Conservation (phyloP, 179 eudicot species). For the Gypsophila paniculata region DNA sequence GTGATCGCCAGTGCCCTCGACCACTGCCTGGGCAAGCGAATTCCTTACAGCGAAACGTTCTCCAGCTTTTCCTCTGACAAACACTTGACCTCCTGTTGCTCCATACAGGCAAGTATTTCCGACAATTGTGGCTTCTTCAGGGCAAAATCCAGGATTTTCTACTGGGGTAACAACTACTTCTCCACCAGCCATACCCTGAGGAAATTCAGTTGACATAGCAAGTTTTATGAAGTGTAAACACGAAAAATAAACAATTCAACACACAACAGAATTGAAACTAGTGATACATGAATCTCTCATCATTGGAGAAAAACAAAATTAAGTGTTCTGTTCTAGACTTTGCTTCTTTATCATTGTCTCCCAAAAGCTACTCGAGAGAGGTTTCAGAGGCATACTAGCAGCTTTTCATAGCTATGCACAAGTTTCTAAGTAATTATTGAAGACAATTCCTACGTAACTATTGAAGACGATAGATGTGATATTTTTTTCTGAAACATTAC, state of each 20-base stretch:
- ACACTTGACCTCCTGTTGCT: constrained; percentile 96
- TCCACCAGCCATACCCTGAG: constrained; percentile 98
- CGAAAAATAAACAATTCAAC: not conserved
- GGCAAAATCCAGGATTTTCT: constrained; percentile 77
- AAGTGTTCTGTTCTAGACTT: not conserved
- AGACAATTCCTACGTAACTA: too few relatives aligned
- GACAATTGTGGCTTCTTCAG: constrained; percentile 92
- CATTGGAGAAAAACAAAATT: not conserved
- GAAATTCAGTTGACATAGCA: constrained; percentile 14
- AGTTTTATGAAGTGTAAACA: constrained; percentile 1
- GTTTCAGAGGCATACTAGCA: not conserved
- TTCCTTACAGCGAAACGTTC: constrained; percentile 98
- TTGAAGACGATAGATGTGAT: not conserved
- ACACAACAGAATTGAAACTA: constrained; percentile 1
- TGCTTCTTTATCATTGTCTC: not conserved
- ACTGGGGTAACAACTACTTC: constrained; percentile 79
- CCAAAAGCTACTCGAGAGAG: not conserved
- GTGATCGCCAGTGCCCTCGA: constrained; percentile 97
- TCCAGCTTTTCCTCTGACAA: constrained; percentile 93
- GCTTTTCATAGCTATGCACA: not conserved
- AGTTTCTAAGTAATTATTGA: too few relatives aligned
- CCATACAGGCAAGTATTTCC: constrained; percentile 96
- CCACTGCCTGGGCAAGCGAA: constrained; percentile 96
- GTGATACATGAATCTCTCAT: not conserved
- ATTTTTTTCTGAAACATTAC: not conserved